A percentile compares a stretch with the other conserved stretches of the same genome.
These are phyloP conservation scores for Claviceps sorghi DNA, from an alignment of 2,329 filamentous ascomycete species.

Conservation along the genomic window DNA sequence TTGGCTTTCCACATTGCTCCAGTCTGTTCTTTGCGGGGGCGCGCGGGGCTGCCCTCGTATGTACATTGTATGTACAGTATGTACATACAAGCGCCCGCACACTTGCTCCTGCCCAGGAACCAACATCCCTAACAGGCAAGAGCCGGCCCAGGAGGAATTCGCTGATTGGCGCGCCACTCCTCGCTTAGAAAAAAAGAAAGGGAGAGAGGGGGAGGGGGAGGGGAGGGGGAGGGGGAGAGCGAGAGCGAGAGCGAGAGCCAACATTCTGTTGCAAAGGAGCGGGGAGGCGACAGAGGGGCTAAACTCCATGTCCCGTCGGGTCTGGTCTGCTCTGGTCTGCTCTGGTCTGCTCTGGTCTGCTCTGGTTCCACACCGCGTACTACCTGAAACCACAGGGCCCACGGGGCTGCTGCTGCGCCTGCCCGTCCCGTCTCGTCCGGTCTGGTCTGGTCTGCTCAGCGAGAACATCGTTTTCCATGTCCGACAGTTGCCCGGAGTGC, in stretches of 20 bases:
- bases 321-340: no score
- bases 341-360: no score
- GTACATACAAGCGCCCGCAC: no score
- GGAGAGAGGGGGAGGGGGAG: no score
- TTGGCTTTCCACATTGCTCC: not conserved
- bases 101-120: not conserved
- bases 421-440: not conserved
- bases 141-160: not conserved
- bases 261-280: no score
- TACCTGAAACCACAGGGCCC: not conserved
- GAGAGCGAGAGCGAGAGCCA: no score
- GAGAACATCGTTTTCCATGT: no score
- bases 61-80: no score
- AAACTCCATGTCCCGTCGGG: no score
- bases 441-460: no score
- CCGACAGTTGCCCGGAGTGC: not conserved
- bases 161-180: slow-evolving; percentile 1
- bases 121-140: not conserved
- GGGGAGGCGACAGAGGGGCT: no score
- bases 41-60: not conserved
- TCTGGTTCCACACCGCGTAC: not conserved
- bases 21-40: not conserved
- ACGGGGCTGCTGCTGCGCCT: not conserved
- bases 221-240: no score
- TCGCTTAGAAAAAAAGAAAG: not conserved